Evolutionary conservation across 2,329 filamentous ascomycete genomes (phyloP), one percentile per base, ranked within the genome.

Genomic region (Paecilomyces sp.): DNA sequence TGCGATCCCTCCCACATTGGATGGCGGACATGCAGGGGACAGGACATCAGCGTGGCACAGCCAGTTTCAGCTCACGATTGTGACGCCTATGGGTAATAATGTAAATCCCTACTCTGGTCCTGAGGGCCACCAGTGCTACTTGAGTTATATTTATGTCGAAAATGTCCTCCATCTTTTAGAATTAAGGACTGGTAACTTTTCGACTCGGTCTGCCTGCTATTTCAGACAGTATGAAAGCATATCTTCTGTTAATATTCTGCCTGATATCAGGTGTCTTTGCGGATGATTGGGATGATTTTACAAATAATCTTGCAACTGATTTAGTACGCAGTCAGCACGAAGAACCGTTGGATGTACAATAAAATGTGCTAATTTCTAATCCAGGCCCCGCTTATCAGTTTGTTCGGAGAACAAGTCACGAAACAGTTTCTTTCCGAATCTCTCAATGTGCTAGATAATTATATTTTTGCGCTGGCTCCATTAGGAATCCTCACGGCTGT

Each of bases 361-460:
- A 22, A 1, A 11, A 30, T 2, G 15, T 24, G 34, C 18, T 34
- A 61, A 57, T 33, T 25, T 34, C 52, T 18, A 13, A 33, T 47
- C 5, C 54, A 74, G 70, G 71, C 73, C 13, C 73, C 72, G 0
- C 59, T 76, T 3, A 71, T 77, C 11, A 63, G 71, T 8, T 68
- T 79, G 0, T 82, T 82, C 41, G 80, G 79, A 0, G 79, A 81
- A 50, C 69, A 74, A 22, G 73, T 80, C 3, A 77, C 78, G 0
- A 81, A 77, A 65, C 79, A 82, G 63, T 82, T 79, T 57, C 71
- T 82, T 25, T 80, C 77, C 54, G 73, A 80, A 34, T 74, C 75
- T 0, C 70, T 76, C 2, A 72, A 68, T 1, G 67, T 72, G 54
- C 64, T 75, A 0, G 81, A 82, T 50, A 75, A 76, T 41, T 65